Conservation (phyloP, 805 yeast species). For the Henningerozyma blattae region DNA sequence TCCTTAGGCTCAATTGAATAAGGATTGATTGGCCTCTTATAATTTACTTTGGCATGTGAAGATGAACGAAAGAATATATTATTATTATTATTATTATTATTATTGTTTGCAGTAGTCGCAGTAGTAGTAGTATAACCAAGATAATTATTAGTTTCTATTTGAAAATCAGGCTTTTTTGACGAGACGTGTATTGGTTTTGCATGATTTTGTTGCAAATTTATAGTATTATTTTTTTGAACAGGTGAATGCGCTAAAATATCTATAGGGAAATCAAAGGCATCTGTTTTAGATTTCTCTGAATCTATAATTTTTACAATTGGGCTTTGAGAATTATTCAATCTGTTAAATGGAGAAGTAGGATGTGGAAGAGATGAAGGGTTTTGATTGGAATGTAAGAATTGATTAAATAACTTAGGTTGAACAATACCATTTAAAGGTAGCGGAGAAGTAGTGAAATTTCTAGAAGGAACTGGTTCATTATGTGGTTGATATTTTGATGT, state of each 20-base stretch:
- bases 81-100: no score
- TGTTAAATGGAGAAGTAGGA: not conserved
- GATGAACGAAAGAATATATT: no score
- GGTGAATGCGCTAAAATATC: constrained; percentile 32
- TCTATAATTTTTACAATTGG: constrained; percentile 25
- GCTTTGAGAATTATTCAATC: not conserved
- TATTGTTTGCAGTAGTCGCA: no score
- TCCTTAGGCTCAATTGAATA: no score
- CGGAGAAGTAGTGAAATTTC: no score
- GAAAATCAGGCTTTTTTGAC: not conserved
- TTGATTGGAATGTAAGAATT: constrained; percentile 1
- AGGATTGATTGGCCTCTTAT: no score
- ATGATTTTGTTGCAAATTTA: constrained; percentile 21
- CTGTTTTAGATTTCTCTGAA: constrained; percentile 48
- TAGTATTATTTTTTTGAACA: not conserved
- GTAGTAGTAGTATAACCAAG: no score
- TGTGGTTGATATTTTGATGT: not conserved
- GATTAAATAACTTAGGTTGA: not conserved
- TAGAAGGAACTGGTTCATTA: not conserved
- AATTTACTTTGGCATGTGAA: no score
- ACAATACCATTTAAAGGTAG: not conserved
- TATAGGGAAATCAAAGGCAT: constrained; percentile 66
- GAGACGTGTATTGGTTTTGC: constrained; percentile 20
- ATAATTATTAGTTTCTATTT: no score
- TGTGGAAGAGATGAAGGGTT: constrained; percentile 1